These are phyloP conservation scores for Microbotryum saponariae DNA, from an alignment of 1,284 basidiomycete species.

Conservation along the genomic window DNA sequence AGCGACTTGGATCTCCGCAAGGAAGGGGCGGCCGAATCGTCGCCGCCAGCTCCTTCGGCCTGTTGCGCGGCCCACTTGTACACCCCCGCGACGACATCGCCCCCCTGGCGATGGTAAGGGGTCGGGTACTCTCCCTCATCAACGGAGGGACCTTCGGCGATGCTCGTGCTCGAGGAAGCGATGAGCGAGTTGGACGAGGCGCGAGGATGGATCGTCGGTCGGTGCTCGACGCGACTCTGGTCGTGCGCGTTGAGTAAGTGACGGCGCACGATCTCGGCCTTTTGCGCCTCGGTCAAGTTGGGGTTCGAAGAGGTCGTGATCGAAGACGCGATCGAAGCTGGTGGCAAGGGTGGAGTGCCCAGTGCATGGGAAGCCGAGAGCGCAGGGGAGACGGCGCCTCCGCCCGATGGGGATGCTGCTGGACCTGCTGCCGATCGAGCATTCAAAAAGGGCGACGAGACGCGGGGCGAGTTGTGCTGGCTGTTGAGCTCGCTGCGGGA, in stretches of 20 bases:
- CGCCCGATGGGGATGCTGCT: no score
- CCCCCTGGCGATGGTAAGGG: conserved; percentile 33
- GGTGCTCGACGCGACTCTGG: conserved; percentile 39
- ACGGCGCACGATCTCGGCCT: conserved; percentile 65
- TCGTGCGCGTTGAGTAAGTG: conserved; percentile 73
- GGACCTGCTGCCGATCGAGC: no score
- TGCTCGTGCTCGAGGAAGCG: conserved; percentile 18
- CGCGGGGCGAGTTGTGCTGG: no score
- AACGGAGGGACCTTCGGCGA: conserved; percentile 4
- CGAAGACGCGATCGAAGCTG: no score
- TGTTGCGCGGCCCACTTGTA: conserved; percentile 34
- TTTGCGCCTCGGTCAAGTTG: conserved; percentile 58
- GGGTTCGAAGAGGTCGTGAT: no score
- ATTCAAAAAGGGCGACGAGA: no score
- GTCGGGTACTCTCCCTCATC: conserved; percentile 32
- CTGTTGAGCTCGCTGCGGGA: no score
- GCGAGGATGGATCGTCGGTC: conserved; percentile 17
- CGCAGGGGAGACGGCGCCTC: no score
- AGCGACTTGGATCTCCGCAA: conserved; percentile 13
- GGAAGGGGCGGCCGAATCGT: not conserved
- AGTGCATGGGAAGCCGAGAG: no score
- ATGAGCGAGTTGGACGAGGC: conserved; percentile 7
- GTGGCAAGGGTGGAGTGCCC: no score
- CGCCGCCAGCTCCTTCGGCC: not conserved
- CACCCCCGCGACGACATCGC: conserved; percentile 33